Percentiles rank a stretch among this genome's conserved stretches.
Evolutionary conservation across 2,329 filamentous ascomycete species (phyloP).

Genomic region (Aureobasidium melanogenum): DNA sequence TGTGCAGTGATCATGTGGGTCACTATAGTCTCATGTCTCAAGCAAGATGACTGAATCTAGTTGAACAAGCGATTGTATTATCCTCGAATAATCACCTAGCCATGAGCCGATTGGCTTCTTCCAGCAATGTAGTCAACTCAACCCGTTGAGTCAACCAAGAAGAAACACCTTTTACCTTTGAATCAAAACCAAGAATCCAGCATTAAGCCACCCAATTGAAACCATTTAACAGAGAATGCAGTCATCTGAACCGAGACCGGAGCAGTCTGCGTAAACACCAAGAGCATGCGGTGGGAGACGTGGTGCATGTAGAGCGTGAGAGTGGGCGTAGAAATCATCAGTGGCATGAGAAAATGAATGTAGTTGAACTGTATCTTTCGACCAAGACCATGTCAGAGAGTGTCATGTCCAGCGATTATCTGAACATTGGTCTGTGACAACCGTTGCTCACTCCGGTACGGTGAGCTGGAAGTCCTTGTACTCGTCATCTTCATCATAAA

Average conservation of each 20-base stretch:
- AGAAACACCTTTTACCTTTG: neutral
- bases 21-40: too few species aligned
- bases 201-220: neutral
- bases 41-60: neutral
- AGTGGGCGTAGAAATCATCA: conserved; percentile 2
- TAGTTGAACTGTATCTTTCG: neutral
- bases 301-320: neutral
- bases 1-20: too few species aligned
- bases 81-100: neutral
- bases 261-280: neutral
- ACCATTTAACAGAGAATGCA: neutral
- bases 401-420: neutral
- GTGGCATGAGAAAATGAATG: conserved; percentile 1
- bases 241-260: neutral
- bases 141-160: neutral
- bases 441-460: neutral
- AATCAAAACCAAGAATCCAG: neutral
- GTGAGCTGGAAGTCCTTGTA: conserved; percentile 18
- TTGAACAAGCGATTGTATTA: neutral
- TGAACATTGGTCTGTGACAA: neutral
- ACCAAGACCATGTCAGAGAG: neutral
- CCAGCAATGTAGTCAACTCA: neutral
- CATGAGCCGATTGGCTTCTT: neutral
- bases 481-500: conserved; percentile 15
- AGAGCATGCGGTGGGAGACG: neutral